Conservation (phyloP, 208 protist species). For the Leishmania braziliensis region DNA sequence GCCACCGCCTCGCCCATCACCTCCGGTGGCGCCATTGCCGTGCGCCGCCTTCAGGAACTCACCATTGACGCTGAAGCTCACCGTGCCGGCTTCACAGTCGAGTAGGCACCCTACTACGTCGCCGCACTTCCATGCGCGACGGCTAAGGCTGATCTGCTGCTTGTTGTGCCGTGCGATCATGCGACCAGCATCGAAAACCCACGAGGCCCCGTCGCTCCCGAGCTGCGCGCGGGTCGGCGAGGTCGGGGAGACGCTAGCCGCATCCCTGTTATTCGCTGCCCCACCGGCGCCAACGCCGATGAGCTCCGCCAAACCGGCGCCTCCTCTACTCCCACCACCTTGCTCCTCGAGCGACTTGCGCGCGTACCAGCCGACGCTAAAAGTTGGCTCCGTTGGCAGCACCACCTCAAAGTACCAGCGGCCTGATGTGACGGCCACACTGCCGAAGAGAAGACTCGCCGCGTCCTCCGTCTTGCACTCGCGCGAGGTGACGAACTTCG, state of each 20-base stretch:
- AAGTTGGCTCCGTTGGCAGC: constrained; percentile 35
- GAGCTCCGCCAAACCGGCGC: not conserved
- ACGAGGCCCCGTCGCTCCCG: constrained; percentile 78
- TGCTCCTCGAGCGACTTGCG: constrained; percentile 33
- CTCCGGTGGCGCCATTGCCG: constrained; percentile 7
- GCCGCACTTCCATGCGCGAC: constrained; percentile 72
- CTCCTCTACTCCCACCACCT: constrained; percentile 6
- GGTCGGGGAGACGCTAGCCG: constrained; percentile 7
- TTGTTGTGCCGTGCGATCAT: constrained; percentile 75
- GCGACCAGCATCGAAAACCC: constrained; percentile 80
- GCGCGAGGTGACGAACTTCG: constrained; percentile 21
- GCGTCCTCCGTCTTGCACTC: constrained; percentile 53
- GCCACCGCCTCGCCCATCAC: constrained; percentile 25
- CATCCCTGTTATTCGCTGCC: constrained; percentile 1
- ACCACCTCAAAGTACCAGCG: constrained; percentile 92
- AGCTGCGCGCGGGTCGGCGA: constrained; percentile 24
- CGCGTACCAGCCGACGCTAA: constrained; percentile 67
- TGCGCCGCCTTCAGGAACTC: constrained; percentile 38
- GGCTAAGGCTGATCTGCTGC: constrained; percentile 57
- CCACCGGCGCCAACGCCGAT: not conserved
- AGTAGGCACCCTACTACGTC: constrained; percentile 89
- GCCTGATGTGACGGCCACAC: constrained; percentile 68
- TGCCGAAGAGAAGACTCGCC: constrained; percentile 63
- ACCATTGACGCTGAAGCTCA: constrained; percentile 86
- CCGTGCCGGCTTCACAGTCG: constrained; percentile 76